Evolutionary conservation across 2,329 filamentous ascomycete species (phyloP), one percentile per base, ranked within the genome.

Genomic region (Verruconis gallopava): DNA sequence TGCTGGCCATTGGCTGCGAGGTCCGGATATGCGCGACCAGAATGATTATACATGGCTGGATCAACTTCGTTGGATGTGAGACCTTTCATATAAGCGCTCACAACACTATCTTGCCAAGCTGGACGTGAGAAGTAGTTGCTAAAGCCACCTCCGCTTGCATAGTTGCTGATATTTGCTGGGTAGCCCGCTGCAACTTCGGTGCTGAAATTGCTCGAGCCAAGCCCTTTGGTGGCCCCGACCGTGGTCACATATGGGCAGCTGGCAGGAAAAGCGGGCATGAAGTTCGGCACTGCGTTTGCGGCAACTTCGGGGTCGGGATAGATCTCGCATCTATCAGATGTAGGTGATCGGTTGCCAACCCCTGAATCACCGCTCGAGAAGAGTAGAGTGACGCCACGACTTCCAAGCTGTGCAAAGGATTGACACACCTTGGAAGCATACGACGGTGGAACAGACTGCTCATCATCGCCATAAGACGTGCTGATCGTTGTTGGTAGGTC

Each of bases 231-330:
- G 3, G 61, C 65, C 6, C 65, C 65, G 3, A 68, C 62, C 2
- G 62, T 54, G 3, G 67, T 70, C 12, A 69, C 61, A 47, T 64
- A 69, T 0, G 65, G 66, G 50, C 66, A 69, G 1, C 61, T 53
- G 14, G 63, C 65, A 1, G 66, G 66, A 52, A 69, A 68, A 14
- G 59, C 58, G 11, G 66, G 64, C 18, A 61, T 49, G 49, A 68
- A 68, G 4, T 59, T 60, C 3, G 56, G 59, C 1, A 54, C 61
- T 48, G 63, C 63, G 37, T 57, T 62, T 45, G 62, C 63, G n/a
- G n/a, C n/a, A n/a, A n/a, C n/a, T n/a, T n/a, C n/a, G n/a, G n/a
- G n/a, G n/a, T n/a, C n/a, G n/a, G n/a, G n/a, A n/a, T n/a, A n/a
- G n/a, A n/a, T n/a, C n/a, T n/a, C n/a, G n/a, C n/a, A n/a, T n/a